Evolutionary conservation across 768 basidiomycete genomes (phyloP).

Genomic region (Glaciozyma antarctica): DNA sequence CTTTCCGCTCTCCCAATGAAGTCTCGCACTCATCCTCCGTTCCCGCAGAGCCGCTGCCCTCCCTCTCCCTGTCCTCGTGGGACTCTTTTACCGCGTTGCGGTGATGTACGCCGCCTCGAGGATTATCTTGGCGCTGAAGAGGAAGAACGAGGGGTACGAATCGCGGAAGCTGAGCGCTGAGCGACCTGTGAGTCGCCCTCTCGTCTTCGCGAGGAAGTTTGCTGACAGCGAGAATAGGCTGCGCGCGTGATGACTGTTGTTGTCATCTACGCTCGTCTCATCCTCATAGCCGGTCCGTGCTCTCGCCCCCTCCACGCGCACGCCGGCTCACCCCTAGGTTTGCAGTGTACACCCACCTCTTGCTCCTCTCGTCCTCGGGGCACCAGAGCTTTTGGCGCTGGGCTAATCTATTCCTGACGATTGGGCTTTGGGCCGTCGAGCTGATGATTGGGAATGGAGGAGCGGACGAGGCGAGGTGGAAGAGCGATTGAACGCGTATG

Average conservation of each 20-base stretch:
- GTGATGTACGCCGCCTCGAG: constrained; percentile 34
- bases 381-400: constrained; percentile 33
- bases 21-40: not conserved
- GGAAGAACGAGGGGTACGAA: constrained; percentile 31
- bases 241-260: constrained; percentile 32
- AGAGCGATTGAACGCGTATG: constrained; percentile 1
- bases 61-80: constrained; percentile 35
- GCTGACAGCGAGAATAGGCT: not conserved
- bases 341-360: constrained; percentile 27
- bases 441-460: constrained; percentile 20
- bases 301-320: not conserved
- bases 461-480: constrained; percentile 8
- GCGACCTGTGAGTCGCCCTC: constrained; percentile 14
- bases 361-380: constrained; percentile 14
- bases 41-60: constrained; percentile 30
- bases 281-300: constrained; percentile 30
- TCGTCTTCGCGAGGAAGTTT: too few species aligned
- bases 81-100: constrained; percentile 31
- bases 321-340: not conserved
- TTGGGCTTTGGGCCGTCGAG: constrained; percentile 32
- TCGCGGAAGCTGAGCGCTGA: constrained; percentile 22
- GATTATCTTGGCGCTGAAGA: constrained; percentile 32
- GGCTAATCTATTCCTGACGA: constrained; percentile 29
- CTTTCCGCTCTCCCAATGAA: not conserved
- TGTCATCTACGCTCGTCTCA: constrained; percentile 28